Percentiles rank a stretch among this genome's conserved stretches.
These are phyloP conservation scores for Globisporangium radiosum DNA, from an alignment of 352 stramenopile genomes.

Conservation along the genomic window DNA sequence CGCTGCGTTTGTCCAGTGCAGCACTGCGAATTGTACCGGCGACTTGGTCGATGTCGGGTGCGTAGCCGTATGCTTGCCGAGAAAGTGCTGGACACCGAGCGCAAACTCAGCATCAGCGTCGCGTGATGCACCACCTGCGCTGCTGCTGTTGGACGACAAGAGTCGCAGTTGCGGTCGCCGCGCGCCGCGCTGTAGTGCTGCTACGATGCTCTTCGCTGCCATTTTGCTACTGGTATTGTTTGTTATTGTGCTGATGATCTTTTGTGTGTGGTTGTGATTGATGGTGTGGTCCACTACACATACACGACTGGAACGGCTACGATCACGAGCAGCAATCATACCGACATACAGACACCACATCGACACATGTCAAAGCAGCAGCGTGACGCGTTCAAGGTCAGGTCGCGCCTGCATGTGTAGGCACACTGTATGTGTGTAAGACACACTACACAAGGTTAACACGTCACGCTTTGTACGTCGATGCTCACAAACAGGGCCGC, in stretches of 20 bases:
- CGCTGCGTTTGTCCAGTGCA: slow-evolving; percentile 76
- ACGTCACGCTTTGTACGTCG: background rate
- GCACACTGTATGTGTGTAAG: background rate
- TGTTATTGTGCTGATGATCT: background rate
- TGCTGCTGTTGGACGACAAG: background rate
- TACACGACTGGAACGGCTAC: no score
- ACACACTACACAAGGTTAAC: no score
- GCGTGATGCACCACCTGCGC: background rate
- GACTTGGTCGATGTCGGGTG: slow-evolving; percentile 20
- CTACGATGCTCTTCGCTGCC: background rate
- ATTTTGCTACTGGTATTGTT: background rate
- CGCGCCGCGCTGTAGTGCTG: slow-evolving; percentile 1
- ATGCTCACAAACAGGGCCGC: slow-evolving; percentile 24
- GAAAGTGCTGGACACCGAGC: slow-evolving; percentile 49
- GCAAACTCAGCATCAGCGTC: slow-evolving; percentile 45
- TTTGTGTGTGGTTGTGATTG: background rate
- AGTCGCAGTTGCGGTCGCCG: background rate
- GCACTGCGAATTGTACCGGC: slow-evolving; percentile 42
- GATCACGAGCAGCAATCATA: no score
- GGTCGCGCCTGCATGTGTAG: background rate
- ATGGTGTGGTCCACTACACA: no score
- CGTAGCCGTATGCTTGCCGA: slow-evolving; percentile 28
- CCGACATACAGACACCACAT: no score
- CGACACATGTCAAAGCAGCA: slow-evolving; percentile 28
- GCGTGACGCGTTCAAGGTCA: background rate